Base-by-base conservation (phyloP, 1,139 yeast genomes). In the Blastobotrys buckinghamii region DNA sequence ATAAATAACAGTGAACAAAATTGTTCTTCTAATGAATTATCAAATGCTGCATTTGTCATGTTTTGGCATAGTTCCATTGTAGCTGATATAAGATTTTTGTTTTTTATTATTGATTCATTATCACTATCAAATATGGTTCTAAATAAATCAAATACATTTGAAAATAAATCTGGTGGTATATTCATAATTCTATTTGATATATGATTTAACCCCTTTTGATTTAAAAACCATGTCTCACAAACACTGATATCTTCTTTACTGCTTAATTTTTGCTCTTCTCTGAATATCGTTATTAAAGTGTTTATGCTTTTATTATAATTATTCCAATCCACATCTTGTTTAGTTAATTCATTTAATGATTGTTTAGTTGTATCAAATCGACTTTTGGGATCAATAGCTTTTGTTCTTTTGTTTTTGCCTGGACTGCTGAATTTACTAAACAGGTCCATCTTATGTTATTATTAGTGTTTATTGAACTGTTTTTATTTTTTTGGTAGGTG, bases 1-100 rank as follows among this genome's bases (percentile, higher is more conserved):
- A 53, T 36, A 41, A 53, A 52, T 20, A 59, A 38, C 15, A 59
- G 43, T 37, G 53, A 54, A 27, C 56, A 42, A 39, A 58, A 53
- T 10, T 50, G 50, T 39, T 46, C 49, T 41, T 58, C 58, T 8
- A 47, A 46, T 12, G 45, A 42, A 4, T 50, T 41, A 40, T 52
- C 53, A 9, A 53, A 40, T 29, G 15, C 40, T 6, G 16, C 38
- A 12, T 19, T n/a, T 48, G 47, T 26, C 55, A 59, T 48, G 8
- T 53, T 44, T 19, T 50, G 54, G 8, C 58, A 47, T 44, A 58
- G 54, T 29, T 49, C 49, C 16, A 53, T 55, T 7, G 54, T 45
- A 1, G 56, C 56, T 10, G 50, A 22, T 10, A 56, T 47, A 39
- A 57, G 42, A 32, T 49, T 52, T 33, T 48, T 50, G 24, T 55